These are phyloP conservation scores for Dentipellis sp. DNA, from an alignment of 768 basidiomycete genomes.

Conservation along the genomic window DNA sequence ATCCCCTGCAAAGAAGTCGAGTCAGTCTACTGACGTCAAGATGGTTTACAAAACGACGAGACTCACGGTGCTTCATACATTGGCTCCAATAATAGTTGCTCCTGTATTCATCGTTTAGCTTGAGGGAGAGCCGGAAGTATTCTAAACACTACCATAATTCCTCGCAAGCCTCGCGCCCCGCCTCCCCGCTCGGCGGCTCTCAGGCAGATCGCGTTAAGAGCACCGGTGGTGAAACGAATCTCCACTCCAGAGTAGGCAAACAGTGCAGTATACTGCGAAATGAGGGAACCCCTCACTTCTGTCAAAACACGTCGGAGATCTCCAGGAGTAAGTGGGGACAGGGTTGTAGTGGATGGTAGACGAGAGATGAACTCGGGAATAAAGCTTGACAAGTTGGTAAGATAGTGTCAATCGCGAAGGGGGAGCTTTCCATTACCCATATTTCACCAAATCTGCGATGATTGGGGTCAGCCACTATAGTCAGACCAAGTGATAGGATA, in stretches of 20 bases:
- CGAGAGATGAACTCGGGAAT: constrained; percentile 96
- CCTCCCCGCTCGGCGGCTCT: constrained; percentile 77
- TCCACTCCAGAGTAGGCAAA: constrained; percentile 82
- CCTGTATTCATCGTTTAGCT: constrained; percentile 34
- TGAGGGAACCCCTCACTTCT: constrained; percentile 84
- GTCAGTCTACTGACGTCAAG: constrained; percentile 1
- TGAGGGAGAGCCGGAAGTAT: neutral
- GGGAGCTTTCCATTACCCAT: constrained; percentile 40
- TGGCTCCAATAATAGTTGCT: constrained; percentile 71
- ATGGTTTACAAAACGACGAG: neutral
- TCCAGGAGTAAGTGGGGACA: constrained; percentile 65
- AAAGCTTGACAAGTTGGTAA: constrained; percentile 37
- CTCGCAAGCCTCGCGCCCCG: constrained; percentile 82
- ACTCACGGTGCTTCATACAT: constrained; percentile 93
- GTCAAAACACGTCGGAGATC: constrained; percentile 88
- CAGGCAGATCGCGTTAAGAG: constrained; percentile 73
- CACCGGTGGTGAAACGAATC: constrained; percentile 75
- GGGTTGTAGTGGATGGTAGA: constrained; percentile 83
- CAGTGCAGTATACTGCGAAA: constrained; percentile 82
- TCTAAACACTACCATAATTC: constrained; percentile 59
- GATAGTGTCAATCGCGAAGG: neutral
- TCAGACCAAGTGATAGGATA: neutral
- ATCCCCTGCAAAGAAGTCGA: constrained; percentile 37
- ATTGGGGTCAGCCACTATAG: constrained; percentile 10
- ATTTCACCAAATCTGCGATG: constrained; percentile 69